A percentile compares a stretch with the other conserved stretches of the same genome.
These are phyloP conservation scores for Biancaea sappan DNA, from an alignment of 306 rosid species.

Conservation along the genomic window DNA sequence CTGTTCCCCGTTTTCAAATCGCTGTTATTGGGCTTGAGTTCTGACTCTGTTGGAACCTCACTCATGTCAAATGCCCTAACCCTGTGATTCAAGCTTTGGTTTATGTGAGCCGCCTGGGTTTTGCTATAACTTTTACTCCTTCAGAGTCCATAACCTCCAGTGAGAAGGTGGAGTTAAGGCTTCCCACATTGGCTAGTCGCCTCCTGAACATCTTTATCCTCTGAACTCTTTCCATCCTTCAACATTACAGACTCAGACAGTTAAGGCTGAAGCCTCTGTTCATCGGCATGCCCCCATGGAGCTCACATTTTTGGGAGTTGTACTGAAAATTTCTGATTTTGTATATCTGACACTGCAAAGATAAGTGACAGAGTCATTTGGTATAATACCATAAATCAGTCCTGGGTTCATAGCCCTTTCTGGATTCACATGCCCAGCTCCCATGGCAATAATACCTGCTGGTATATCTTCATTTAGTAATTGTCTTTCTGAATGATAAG, in stretches of 20 bases:
- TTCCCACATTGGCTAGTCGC: slow-evolving; percentile 61
- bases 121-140: slow-evolving; percentile 56
- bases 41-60: slow-evolving; percentile 48
- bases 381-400: slow-evolving; percentile 58
- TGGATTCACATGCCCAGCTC: slow-evolving; percentile 71
- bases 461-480: slow-evolving; percentile 59
- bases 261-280: slow-evolving; percentile 63
- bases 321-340: slow-evolving; percentile 44
- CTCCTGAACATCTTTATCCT: slow-evolving; percentile 46
- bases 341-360: slow-evolving; percentile 65
- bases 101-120: slow-evolving; percentile 46
- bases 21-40: slow-evolving; percentile 74
- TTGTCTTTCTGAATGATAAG: slow-evolving; percentile 56
- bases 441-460: slow-evolving; percentile 57
- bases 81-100: slow-evolving; percentile 55
- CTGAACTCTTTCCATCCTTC: slow-evolving; percentile 42
- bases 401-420: slow-evolving; percentile 63
- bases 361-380: slow-evolving; percentile 61
- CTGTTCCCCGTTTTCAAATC: slow-evolving; percentile 46
- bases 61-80: slow-evolving; percentile 70
- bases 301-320: slow-evolving; percentile 64
- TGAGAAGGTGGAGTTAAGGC: slow-evolving; percentile 51
- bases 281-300: slow-evolving; percentile 43
- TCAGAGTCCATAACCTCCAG: slow-evolving; percentile 57
- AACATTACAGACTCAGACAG: slow-evolving; percentile 55